A percentile compares a stretch with the other conserved stretches of the same genome.
These are phyloP conservation scores for Astragalus glycyphyllos DNA, from an alignment of 306 rosid species.

Conservation along the genomic window DNA sequence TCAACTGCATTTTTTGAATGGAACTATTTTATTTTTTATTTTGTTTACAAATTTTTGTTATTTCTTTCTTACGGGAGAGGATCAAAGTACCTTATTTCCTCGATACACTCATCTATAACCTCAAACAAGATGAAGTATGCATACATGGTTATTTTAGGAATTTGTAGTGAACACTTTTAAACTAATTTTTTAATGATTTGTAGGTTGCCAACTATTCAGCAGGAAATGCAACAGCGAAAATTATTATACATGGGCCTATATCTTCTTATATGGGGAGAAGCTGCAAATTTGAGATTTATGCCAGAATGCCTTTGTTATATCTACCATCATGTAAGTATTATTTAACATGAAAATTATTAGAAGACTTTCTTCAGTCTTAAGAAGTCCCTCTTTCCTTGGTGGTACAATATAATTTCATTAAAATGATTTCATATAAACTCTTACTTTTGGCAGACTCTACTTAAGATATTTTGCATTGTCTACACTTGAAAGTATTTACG, in stretches of 20 bases:
- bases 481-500: not conserved
- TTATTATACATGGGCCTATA: slow-evolving; percentile 92
- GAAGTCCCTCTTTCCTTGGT: not conserved
- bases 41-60: slow-evolving; percentile 1
- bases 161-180: slow-evolving; percentile 25
- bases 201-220: slow-evolving; percentile 97
- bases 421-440: slow-evolving; percentile 8
- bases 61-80: slow-evolving; percentile 1
- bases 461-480: not conserved
- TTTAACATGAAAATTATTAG: not conserved
- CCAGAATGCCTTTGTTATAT: slow-evolving; percentile 99
- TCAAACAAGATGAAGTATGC: slow-evolving; percentile 15
- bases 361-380: slow-evolving; percentile 12
- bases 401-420: slow-evolving; percentile 11
- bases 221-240: slow-evolving; percentile 94
- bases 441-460: slow-evolving; percentile 17
- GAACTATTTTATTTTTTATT: not conserved
- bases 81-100: slow-evolving; percentile 12
- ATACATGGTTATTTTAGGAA: not conserved
- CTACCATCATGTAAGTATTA: slow-evolving; percentile 85
- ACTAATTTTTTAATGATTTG: slow-evolving; percentile 34
- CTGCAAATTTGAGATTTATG: slow-evolving; percentile 98
- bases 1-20: slow-evolving; percentile 3
- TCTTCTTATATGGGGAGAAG: slow-evolving; percentile 99
- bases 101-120: not conserved